These are phyloP conservation scores for Penicillium sp. DNA, from an alignment of 2,329 filamentous ascomycete genomes.

Conservation along the genomic window DNA sequence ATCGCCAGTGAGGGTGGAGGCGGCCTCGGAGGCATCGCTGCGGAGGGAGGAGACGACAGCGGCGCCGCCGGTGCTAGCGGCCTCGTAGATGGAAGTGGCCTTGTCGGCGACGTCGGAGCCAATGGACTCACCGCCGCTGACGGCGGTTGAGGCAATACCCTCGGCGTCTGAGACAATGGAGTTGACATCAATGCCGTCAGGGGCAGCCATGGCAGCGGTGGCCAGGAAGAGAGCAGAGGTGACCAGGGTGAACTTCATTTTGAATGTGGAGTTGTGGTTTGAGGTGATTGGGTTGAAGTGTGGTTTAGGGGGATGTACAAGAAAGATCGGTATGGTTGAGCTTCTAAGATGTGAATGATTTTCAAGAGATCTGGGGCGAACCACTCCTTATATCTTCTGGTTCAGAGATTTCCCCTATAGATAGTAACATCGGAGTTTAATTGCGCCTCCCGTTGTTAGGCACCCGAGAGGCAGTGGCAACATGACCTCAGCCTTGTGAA, in stretches of 20 bases:
- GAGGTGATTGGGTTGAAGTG: background rate
- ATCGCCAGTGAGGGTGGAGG: conserved; percentile 14
- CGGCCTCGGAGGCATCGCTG: conserved; percentile 20
- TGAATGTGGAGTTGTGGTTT: conserved; percentile 2
- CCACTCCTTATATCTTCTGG: conserved; percentile 8
- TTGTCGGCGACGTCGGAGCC: conserved; percentile 15
- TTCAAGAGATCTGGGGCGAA: conserved; percentile 2
- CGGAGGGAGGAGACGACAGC: conserved; percentile 15
- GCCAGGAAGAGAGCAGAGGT: conserved; percentile 28
- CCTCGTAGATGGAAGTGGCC: conserved; percentile 11
- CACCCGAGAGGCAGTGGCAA: conserved; percentile 17
- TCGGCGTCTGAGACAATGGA: conserved; percentile 16
- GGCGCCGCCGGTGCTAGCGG: conserved; percentile 15
- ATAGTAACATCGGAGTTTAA: conserved; percentile 13
- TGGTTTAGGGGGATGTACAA: background rate
- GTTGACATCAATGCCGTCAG: conserved; percentile 18
- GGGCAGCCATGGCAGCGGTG: conserved; percentile 22
- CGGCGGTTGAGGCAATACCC: background rate
- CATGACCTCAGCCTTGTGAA: conserved; percentile 13
- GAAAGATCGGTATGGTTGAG: background rate
- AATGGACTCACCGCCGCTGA: conserved; percentile 7
- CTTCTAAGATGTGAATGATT: background rate
- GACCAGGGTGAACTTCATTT: conserved; percentile 32
- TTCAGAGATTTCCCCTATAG: conserved; percentile 8
- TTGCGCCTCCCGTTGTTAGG: background rate